phyloP scores from a whole-genome alignment of 768 basidiomycete species.

The Tricholoma bakamatsutake region DNA sequence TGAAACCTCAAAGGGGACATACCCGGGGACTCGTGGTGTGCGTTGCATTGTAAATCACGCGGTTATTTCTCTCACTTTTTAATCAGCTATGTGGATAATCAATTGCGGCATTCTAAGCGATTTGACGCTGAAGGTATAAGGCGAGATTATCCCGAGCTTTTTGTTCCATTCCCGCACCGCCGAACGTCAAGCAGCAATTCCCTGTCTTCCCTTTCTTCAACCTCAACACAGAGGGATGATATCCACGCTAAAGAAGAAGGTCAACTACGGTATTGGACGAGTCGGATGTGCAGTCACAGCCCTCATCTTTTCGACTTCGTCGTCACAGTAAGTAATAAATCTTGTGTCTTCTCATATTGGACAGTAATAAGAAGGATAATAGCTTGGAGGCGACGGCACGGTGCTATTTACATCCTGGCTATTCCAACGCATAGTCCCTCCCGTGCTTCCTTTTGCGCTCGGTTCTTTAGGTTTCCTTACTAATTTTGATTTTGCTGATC shows the following conservation, averaged over 20 bases:
- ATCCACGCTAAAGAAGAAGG: slow-evolving; percentile 58
- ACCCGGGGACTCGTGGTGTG: slow-evolving; percentile 84
- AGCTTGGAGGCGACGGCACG: slow-evolving; percentile 98
- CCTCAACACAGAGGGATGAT: slow-evolving; percentile 38
- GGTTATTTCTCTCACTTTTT: slow-evolving; percentile 11
- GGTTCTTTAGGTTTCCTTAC: slow-evolving; percentile 97
- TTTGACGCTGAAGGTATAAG: slow-evolving; percentile 92
- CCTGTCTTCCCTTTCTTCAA: slow-evolving; percentile 48
- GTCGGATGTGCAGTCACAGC: slow-evolving; percentile 86
- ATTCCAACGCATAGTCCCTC: slow-evolving; percentile 98
- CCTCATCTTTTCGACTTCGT: slow-evolving; percentile 98
- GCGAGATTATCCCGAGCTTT: slow-evolving; percentile 83
- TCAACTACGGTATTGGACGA: slow-evolving; percentile 96
- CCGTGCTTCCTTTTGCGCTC: slow-evolving; percentile 93
- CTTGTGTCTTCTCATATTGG: neutral
- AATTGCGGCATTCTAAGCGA: slow-evolving; percentile 81
- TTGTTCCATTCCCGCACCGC: slow-evolving; percentile 70
- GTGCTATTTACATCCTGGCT: slow-evolving; percentile 99
- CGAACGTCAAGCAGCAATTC: slow-evolving; percentile 66
- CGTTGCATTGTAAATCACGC: slow-evolving; percentile 12
- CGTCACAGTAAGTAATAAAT: slow-evolving; percentile 65
- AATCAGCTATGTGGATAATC: slow-evolving; percentile 86
- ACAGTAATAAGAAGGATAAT: neutral
- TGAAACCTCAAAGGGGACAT: slow-evolving; percentile 60
- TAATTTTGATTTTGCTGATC: slow-evolving; percentile 90